Evolutionary conservation across 116 monocot genomes (phyloP).

Genomic region (Thalassia testudinum): DNA sequence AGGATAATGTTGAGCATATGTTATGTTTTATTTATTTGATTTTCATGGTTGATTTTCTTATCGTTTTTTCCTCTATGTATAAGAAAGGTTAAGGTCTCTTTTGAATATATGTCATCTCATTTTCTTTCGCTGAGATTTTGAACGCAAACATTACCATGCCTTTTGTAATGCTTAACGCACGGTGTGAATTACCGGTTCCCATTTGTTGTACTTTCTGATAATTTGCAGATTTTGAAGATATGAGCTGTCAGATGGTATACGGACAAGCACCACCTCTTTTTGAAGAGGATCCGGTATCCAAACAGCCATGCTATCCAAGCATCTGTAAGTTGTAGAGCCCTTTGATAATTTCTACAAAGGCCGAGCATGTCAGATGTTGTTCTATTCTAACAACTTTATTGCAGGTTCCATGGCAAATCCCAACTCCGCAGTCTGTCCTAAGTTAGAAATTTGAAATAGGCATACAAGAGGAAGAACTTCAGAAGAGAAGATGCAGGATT

Average conservation of each 20-base stretch:
- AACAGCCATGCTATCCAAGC: slow-evolving; percentile 64
- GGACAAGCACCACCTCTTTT: slow-evolving; percentile 79
- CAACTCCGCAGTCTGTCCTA: slow-evolving; percentile 41
- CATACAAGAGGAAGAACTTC: too few relatives aligned
- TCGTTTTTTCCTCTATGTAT: too few relatives aligned
- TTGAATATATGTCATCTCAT: too few relatives aligned
- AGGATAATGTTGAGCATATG: too few relatives aligned
- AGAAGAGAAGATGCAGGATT: too few relatives aligned
- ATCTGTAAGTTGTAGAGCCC: slow-evolving; percentile 27
- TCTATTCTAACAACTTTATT: neutral
- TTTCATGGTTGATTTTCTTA: too few relatives aligned
- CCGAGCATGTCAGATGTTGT: neutral
- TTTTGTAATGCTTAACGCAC: too few relatives aligned
- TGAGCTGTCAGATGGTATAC: slow-evolving; percentile 98
- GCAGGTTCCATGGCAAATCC: slow-evolving; percentile 70
- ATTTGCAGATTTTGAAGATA: slow-evolving; percentile 92
- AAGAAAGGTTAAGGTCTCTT: too few relatives aligned
- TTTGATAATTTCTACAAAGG: neutral
- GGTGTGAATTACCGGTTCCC: too few relatives aligned
- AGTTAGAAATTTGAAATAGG: slow-evolving; percentile 27
- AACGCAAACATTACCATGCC: too few relatives aligned
- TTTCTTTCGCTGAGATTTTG: too few relatives aligned
- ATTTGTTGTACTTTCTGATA: neutral
- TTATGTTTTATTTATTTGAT: too few relatives aligned
- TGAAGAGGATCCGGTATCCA: slow-evolving; percentile 80